These are phyloP conservation scores for Penicillium verrucosum DNA, from an alignment of 2,329 filamentous ascomycete species.

Conservation along the genomic window DNA sequence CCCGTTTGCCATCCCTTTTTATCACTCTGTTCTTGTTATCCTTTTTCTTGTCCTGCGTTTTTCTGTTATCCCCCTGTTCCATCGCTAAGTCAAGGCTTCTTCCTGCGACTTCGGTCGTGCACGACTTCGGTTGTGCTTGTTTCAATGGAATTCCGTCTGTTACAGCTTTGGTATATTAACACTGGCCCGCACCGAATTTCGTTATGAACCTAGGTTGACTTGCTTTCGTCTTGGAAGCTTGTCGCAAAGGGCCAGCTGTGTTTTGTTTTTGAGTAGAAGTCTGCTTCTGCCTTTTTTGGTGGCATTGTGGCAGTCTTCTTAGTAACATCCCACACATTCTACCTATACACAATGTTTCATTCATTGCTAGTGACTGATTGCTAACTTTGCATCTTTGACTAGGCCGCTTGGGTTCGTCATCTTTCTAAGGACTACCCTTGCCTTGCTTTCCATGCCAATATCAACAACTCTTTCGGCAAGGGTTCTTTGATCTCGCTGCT, in stretches of 20 bases:
- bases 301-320: slow-evolving; percentile 80
- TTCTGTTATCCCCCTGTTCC: slow-evolving; percentile 29
- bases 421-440: slow-evolving; percentile 91
- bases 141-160: slow-evolving; percentile 82
- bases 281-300: slow-evolving; percentile 62
- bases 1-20: slow-evolving; percentile 1
- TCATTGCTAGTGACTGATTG: slow-evolving; percentile 28
- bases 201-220: slow-evolving; percentile 66
- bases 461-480: slow-evolving; percentile 96
- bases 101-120: slow-evolving; percentile 56
- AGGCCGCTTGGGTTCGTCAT: slow-evolving; percentile 90
- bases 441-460: slow-evolving; percentile 87
- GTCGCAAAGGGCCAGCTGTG: slow-evolving; percentile 75
- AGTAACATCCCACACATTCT: slow-evolving; percentile 94
- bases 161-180: slow-evolving; percentile 98
- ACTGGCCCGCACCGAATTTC: slow-evolving; percentile 64
- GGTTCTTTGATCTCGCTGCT: slow-evolving; percentile 89
- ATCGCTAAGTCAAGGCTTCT: slow-evolving; percentile 87
- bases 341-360: slow-evolving; percentile 37
- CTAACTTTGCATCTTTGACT: slow-evolving; percentile 31
- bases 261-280: slow-evolving; percentile 96
- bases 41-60: slow-evolving; percentile 19
- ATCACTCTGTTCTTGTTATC: slow-evolving; percentile 2
- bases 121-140: slow-evolving; percentile 33
- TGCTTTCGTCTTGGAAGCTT: slow-evolving; percentile 83